A percentile compares a stretch with the other conserved stretches of the same genome.
These are phyloP conservation scores for Sequoia sempervirens DNA, from an alignment of 75 land plant genomes.

Conservation along the genomic window DNA sequence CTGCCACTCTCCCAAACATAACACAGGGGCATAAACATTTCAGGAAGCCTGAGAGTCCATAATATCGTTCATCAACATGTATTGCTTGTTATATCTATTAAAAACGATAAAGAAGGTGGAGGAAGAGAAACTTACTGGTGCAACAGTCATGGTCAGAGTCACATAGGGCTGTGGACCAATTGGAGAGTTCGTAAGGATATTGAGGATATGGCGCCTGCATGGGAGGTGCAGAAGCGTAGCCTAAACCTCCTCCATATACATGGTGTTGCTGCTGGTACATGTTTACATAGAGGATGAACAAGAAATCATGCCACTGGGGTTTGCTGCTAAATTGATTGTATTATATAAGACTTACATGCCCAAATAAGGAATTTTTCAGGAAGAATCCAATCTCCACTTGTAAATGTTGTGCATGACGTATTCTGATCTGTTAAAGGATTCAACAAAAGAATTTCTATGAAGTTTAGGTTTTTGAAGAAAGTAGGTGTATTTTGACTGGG, in stretches of 20 bases:
- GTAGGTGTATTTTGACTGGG: too few species aligned
- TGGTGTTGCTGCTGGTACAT: background rate
- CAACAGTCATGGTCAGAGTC: background rate
- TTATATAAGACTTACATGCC: too few species aligned
- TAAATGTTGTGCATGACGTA: too few species aligned
- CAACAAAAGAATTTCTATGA: too few species aligned
- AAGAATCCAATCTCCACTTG: too few species aligned
- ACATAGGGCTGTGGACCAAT: slow-evolving; percentile 6
- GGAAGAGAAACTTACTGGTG: background rate
- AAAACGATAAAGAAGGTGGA: background rate
- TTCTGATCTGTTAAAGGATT: too few species aligned
- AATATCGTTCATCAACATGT: background rate
- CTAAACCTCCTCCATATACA: background rate
- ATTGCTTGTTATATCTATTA: background rate
- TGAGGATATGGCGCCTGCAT: background rate
- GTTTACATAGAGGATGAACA: too few species aligned
- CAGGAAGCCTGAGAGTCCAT: slow-evolving; percentile 23
- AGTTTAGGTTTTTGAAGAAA: too few species aligned
- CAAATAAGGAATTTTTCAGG: too few species aligned
- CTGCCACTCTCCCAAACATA: slow-evolving; percentile 24
- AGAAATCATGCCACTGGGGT: too few species aligned
- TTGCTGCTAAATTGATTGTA: too few species aligned
- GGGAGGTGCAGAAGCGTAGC: background rate
- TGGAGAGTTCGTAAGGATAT: background rate
- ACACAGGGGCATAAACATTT: slow-evolving; percentile 37